Evolutionary conservation across 352 stramenopile species (phyloP).

Genomic region (Pythium plurisporium): DNA sequence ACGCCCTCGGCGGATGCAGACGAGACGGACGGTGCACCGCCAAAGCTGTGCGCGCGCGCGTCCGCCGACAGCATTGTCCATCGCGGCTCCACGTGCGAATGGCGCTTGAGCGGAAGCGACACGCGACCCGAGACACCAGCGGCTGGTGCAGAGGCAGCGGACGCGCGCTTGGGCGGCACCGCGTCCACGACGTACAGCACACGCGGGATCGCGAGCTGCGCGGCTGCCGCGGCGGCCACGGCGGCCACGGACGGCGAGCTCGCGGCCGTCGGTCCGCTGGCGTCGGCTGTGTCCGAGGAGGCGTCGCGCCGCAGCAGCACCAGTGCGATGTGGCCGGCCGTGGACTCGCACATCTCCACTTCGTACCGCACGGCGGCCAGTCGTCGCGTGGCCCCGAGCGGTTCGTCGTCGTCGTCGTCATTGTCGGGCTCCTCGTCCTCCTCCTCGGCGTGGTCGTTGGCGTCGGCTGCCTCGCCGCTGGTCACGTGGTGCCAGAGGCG

Average conservation of each 20-base stretch:
- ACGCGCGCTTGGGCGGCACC: constrained; percentile 39
- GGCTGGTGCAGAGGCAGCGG: neutral
- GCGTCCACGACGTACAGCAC: constrained; percentile 79
- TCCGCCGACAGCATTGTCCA: constrained; percentile 29
- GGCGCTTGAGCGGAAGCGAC: constrained; percentile 1
- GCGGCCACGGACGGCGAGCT: neutral
- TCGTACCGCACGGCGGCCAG: constrained; percentile 43
- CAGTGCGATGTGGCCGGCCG: constrained; percentile 51
- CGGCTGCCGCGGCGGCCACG: neutral
- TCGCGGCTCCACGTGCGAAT: constrained; percentile 6
- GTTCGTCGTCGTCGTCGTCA: neutral
- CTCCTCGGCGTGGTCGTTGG: neutral
- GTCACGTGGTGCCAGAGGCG: constrained; percentile 27
- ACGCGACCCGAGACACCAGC: constrained; percentile 4
- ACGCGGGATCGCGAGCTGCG: constrained; percentile 24
- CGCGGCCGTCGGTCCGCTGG: too few species aligned
- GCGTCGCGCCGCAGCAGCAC: constrained; percentile 36
- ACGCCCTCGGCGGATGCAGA: constrained; percentile 6
- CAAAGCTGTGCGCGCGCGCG: constrained; percentile 24
- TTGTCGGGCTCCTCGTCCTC: neutral
- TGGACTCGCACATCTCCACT: constrained; percentile 49
- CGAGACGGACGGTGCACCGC: constrained; percentile 2
- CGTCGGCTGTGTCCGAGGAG: neutral
- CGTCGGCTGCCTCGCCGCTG: neutral
- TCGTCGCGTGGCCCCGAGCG: neutral